A percentile compares a stretch with the other conserved stretches of the same genome.
phyloP scores from a whole-genome alignment of 2,329 filamentous ascomycete genomes.

The Fusarium zealandicum region DNA sequence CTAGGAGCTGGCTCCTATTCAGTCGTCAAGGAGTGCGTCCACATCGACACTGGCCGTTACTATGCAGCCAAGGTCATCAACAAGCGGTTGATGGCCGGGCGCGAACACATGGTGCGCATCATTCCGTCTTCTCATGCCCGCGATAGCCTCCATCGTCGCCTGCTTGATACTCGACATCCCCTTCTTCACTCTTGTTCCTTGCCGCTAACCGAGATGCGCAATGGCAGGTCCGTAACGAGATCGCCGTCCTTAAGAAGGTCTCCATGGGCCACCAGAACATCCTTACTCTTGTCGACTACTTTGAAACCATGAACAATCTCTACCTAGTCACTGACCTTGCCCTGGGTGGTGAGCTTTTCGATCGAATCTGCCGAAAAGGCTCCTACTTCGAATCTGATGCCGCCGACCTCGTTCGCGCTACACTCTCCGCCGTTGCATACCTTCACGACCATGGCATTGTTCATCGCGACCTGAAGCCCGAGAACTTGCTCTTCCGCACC shows the following conservation, averaged over 20 bases:
- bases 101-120: conserved; percentile 89
- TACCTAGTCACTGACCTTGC: conserved; percentile 98
- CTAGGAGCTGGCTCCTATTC: conserved; percentile 96
- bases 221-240: conserved; percentile 89
- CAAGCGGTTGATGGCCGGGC: conserved; percentile 94
- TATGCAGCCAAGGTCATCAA: conserved; percentile 99
- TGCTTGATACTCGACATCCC: too few species aligned
- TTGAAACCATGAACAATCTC: conserved; percentile 99
- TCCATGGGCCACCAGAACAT: conserved; percentile 99
- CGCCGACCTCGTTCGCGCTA: conserved; percentile 91
- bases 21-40: conserved; percentile 98
- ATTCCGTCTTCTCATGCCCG: not conserved
- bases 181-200: not conserved
- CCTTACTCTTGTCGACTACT: conserved; percentile 96
- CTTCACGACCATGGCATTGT: conserved; percentile 98
- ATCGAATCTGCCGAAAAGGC: conserved; percentile 97
- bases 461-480: conserved; percentile 95
- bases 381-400: conserved; percentile 98
- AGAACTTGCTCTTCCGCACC: conserved; percentile 95
- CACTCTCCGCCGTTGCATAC: conserved; percentile 96
- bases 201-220: conserved; percentile 24
- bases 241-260: conserved; percentile 95
- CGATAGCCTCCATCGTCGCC: too few species aligned
- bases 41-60: conserved; percentile 96
- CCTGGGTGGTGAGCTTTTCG: conserved; percentile 94